Percentiles rank a stretch among this genome's conserved stretches.
These are phyloP conservation scores for Saccharomycopsis hybrid DNA, from an alignment of 1,139 yeast species.

Conservation along the genomic window DNA sequence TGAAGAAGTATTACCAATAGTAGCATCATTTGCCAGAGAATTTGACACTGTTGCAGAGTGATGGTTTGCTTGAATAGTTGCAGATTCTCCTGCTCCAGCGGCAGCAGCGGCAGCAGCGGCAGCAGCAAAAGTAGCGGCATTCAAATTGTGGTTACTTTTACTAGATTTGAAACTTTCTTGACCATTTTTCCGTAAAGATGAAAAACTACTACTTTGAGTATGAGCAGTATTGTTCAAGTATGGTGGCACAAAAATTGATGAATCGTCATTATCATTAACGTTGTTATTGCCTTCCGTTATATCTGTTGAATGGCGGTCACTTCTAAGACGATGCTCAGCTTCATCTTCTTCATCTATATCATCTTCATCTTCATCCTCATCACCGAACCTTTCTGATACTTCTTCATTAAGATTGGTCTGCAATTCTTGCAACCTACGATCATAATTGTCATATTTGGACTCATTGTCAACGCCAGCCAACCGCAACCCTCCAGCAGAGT, in stretches of 20 bases:
- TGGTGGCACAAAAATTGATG: constrained; percentile 19
- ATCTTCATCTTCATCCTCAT: constrained; percentile 9
- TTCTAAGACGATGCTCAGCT: background rate
- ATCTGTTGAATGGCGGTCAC: too few relatives aligned
- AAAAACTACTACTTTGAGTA: constrained; percentile 16
- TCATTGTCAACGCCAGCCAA: too few relatives aligned
- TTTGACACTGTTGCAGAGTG: too few relatives aligned
- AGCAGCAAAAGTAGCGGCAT: constrained; percentile 14
- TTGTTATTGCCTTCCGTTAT: background rate
- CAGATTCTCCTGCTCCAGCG: background rate
- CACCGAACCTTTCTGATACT: too few relatives aligned
- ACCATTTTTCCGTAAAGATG: constrained; percentile 11
- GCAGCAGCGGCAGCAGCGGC: constrained; percentile 17
- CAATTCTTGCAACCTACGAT: constrained; percentile 15
- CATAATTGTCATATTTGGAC: constrained; percentile 16
- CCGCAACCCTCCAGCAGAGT: background rate
- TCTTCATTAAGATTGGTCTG: constrained; percentile 11
- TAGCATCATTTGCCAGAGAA: constrained; percentile 4
- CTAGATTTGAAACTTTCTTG: constrained; percentile 17
- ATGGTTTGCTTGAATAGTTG: too few relatives aligned
- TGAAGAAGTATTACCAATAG: background rate
- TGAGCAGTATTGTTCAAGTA: constrained; percentile 21
- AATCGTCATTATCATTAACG: background rate
- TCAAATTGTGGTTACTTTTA: constrained; percentile 11
- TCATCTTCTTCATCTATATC: constrained; percentile 14